Evolutionary conservation across 441 rosid genomes (phyloP), one percentile per base, ranked within the genome.

Genomic region (Adansonia rubrostipa): DNA sequence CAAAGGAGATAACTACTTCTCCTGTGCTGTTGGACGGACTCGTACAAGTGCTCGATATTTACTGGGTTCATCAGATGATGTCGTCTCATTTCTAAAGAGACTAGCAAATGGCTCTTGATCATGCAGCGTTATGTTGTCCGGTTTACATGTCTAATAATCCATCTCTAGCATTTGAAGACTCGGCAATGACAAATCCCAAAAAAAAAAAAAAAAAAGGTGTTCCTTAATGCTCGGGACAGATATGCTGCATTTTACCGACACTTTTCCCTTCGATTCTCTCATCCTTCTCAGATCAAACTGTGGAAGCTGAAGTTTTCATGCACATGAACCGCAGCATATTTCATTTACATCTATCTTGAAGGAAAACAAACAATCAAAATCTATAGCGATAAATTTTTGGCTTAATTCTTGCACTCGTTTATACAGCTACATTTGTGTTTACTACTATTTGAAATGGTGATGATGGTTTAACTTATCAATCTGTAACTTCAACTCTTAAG

Each of bases 1-100:
- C 79, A 97, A 93, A 84, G 93, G 91, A 71, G 98, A 95, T 57
- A 93, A 97, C 78, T 97, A 97, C 87, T 97, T 97, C 89, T 97
- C 99, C 8, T 93, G 98, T 63, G 88, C 99, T 1, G 99, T 97
- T 6, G 98, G 97, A n/a, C 87, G 99, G 77, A 85, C 85, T 13
- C 94, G 96, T 2, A 90, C 99, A 5, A 89, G 61, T 78, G 99
- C 99, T 72, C 89, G 99, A 7, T 97, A 92, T 78, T 74, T 82
- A 48, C 87, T 95, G 24, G 84, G 79, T n/a, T 91, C 99, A 8
- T 89, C 99, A 0, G 97, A 95, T 33, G 96, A 93, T 40, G 98
- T 93, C 0, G 97, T 93, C 44, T 76, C 91, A 50, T 93, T 97
- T 68, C 88, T 97, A 50, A 86, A 80, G 85, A 91, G 84, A 76